phyloP scores from a whole-genome alignment of 441 rosid species.

The Breynia disticha region DNA sequence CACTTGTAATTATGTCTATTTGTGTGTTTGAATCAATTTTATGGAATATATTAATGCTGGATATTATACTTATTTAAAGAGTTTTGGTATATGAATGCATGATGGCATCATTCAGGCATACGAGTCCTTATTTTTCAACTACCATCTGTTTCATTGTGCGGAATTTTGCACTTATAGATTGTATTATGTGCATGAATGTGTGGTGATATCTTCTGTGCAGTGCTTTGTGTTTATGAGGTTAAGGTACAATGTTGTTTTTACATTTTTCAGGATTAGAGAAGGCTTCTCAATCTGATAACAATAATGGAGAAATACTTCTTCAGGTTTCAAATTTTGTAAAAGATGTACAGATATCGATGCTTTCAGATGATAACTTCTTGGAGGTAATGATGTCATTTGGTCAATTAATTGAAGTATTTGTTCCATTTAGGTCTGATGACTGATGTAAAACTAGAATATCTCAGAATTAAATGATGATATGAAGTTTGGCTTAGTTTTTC shows the following conservation, averaged over 20 bases:
- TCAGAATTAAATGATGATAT: neutral
- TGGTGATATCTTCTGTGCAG: neutral
- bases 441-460: neutral
- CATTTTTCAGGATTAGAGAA: constrained; percentile 31
- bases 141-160: too few species aligned
- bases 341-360: constrained; percentile 26
- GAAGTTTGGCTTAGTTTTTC: neutral
- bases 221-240: neutral
- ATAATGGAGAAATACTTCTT: constrained; percentile 29
- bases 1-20: neutral
- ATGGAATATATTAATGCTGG: too few species aligned
- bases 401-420: neutral
- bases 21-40: neutral
- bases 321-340: constrained; percentile 30
- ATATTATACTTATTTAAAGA: too few species aligned
- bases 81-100: too few species aligned
- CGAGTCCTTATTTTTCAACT: too few species aligned
- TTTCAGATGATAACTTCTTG: constrained; percentile 40
- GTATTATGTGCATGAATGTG: too few species aligned
- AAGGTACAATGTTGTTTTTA: constrained; percentile 1
- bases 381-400: constrained; percentile 19
- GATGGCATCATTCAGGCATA: too few species aligned
- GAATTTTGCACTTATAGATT: too few species aligned
- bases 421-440: neutral
- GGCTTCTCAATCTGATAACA: constrained; percentile 13